Evolutionary conservation across 1,284 basidiomycete genomes (phyloP).

Genomic region (Amylostereum chailletii): DNA sequence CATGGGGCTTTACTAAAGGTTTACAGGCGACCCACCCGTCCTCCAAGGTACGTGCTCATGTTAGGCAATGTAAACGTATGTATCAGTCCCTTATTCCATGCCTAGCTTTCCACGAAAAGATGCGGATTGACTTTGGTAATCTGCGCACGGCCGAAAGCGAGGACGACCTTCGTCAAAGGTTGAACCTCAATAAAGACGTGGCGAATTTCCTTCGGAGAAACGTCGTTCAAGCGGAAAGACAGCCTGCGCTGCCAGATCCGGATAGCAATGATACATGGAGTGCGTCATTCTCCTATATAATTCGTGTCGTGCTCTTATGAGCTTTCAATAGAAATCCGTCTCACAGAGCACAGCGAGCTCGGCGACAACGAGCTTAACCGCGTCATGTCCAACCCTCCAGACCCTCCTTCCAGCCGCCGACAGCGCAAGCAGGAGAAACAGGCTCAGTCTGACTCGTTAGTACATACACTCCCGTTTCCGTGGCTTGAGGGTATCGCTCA

Average conservation of each 20-base stretch:
- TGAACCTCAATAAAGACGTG: slow-evolving; percentile 51
- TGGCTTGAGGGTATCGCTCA: slow-evolving; percentile 12
- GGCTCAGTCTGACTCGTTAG: slow-evolving; percentile 13
- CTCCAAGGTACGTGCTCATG: slow-evolving; percentile 33
- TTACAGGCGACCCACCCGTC: slow-evolving; percentile 44
- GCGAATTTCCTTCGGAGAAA: slow-evolving; percentile 63
- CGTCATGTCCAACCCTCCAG: slow-evolving; percentile 26
- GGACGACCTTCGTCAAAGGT: slow-evolving; percentile 41
- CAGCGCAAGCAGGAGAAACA: slow-evolving; percentile 30
- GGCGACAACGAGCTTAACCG: slow-evolving; percentile 69
- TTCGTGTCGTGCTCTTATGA: slow-evolving; percentile 4
- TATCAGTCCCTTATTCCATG: not conserved
- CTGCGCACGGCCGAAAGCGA: slow-evolving; percentile 33
- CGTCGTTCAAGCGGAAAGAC: slow-evolving; percentile 57
- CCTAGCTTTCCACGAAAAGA: slow-evolving; percentile 61
- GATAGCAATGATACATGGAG: slow-evolving; percentile 45
- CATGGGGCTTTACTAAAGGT: too few species aligned
- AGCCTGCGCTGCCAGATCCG: slow-evolving; percentile 21
- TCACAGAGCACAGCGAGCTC: slow-evolving; percentile 65
- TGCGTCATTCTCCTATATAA: slow-evolving; percentile 22
- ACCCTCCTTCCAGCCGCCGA: slow-evolving; percentile 31
- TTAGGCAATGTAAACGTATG: not conserved
- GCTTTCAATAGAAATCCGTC: slow-evolving; percentile 38
- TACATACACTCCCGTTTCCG: slow-evolving; percentile 1
- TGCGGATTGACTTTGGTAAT: slow-evolving; percentile 44